A percentile compares a stretch with the other conserved stretches of the same genome.
phyloP scores from a whole-genome alignment of 495 filamentous ascomycete species.

The Trichoderma erinaceum region DNA sequence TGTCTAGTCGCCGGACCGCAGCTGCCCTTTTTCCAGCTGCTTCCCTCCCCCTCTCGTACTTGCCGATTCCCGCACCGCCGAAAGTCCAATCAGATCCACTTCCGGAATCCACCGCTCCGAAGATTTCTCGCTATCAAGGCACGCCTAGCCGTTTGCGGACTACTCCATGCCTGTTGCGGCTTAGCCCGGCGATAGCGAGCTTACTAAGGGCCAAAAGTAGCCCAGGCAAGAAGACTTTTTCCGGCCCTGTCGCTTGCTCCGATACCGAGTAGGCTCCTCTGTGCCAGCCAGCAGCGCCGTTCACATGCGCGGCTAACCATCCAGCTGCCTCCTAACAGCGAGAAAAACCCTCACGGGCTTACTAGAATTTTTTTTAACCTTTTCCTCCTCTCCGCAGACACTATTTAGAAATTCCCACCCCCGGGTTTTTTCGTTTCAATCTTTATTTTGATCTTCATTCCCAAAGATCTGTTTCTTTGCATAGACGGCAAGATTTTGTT shows the following conservation, averaged over 20 bases:
- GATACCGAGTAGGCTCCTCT: neutral
- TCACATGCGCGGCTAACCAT: neutral
- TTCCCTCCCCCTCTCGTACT: neutral
- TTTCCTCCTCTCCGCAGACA: neutral
- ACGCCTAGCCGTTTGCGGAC: neutral
- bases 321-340: neutral
- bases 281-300: neutral
- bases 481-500: neutral
- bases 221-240: neutral
- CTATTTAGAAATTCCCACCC: neutral
- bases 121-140: neutral
- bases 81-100: slow-evolving; percentile 1
- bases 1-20: neutral
- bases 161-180: neutral
- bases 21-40: neutral
- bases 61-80: slow-evolving; percentile 11
- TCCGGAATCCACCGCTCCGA: slow-evolving; percentile 9
- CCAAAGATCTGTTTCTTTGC: neutral
- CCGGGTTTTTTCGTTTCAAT: neutral
- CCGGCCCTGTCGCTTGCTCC: slow-evolving; percentile 5
- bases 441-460: neutral
- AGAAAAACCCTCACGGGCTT: neutral
- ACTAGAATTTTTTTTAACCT: neutral
- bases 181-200: neutral
- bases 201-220: neutral